These are phyloP conservation scores for Schizochytrium sp. DNA, from an alignment of 108 stramenopile genomes.

Conservation along the genomic window DNA sequence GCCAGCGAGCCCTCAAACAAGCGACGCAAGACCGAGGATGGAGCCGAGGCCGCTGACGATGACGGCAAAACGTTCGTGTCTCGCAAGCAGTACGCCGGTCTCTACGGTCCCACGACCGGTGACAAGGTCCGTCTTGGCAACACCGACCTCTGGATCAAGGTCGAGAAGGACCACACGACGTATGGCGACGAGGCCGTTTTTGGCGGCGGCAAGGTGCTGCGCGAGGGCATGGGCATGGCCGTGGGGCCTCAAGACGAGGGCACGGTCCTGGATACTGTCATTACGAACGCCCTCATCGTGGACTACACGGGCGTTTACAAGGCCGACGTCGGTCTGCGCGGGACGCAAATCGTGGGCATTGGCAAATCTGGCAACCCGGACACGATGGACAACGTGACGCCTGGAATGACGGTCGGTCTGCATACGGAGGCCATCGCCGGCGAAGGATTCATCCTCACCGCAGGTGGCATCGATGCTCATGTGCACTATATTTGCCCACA, in stretches of 20 bases:
- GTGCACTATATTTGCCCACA: constrained; percentile 96
- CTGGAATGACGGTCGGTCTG: constrained; percentile 72
- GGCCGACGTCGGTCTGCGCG: constrained; percentile 88
- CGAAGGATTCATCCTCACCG: constrained; percentile 86
- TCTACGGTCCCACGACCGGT: constrained; percentile 52
- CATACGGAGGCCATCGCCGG: constrained; percentile 96
- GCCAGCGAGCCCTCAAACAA: neutral
- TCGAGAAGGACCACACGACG: constrained; percentile 57
- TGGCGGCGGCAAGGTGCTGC: constrained; percentile 90
- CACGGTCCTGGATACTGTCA: constrained; percentile 71
- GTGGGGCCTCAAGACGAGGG: constrained; percentile 42
- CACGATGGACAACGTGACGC: constrained; percentile 76
- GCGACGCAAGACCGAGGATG: neutral
- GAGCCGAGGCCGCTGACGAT: neutral
- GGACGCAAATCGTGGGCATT: constrained; percentile 77
- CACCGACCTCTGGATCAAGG: constrained; percentile 67
- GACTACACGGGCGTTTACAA: constrained; percentile 80
- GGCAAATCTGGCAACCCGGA: constrained; percentile 98
- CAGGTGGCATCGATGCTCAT: constrained; percentile 91
- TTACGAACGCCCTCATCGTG: constrained; percentile 89
- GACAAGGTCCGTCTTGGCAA: constrained; percentile 81
- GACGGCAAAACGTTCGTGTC: neutral
- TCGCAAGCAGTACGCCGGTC: constrained; percentile 24
- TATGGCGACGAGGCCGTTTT: constrained; percentile 98
- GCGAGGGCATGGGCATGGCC: constrained; percentile 96